phyloP scores from a whole-genome alignment of 2,329 filamentous ascomycete genomes.

The Trichoderma harzianum region DNA sequence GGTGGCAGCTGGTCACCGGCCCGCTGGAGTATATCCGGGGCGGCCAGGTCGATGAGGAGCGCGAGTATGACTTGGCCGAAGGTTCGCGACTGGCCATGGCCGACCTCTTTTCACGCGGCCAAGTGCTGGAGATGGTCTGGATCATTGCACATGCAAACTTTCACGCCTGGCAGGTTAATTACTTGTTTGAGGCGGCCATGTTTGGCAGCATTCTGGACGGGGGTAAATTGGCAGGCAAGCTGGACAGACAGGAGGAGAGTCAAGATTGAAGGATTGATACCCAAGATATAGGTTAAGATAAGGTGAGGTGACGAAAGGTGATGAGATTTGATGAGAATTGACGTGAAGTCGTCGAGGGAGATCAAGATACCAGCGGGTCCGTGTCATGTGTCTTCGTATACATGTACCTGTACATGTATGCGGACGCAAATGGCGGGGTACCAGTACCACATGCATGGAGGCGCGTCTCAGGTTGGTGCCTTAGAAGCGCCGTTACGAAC shows the following conservation, averaged over 20 bases:
- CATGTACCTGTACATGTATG: background rate
- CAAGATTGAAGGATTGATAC: background rate
- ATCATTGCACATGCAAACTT: conserved; percentile 24
- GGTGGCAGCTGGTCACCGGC: conserved; percentile 20
- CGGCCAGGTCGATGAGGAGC: conserved; percentile 20
- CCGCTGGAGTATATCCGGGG: conserved; percentile 22
- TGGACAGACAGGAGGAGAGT: conserved; percentile 24
- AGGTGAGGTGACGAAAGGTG: background rate
- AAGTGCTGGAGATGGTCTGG: conserved; percentile 22
- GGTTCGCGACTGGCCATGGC: conserved; percentile 22
- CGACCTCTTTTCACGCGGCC: conserved; percentile 23
- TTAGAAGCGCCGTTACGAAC: background rate
- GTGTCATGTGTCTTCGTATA: background rate
- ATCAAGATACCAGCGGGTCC: background rate
- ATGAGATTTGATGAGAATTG: background rate
- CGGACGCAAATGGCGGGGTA: background rate
- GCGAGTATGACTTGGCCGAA: conserved; percentile 19
- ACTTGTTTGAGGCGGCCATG: conserved; percentile 33
- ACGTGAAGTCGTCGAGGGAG: background rate
- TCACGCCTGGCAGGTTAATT: conserved; percentile 32
- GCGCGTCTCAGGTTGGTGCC: background rate
- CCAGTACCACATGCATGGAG: background rate
- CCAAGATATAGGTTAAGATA: background rate
- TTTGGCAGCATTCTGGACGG: conserved; percentile 33
- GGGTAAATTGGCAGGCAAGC: conserved; percentile 28